Conservation (phyloP, 2,329 filamentous ascomycete genomes). For the Aspergillus unguis region DNA sequence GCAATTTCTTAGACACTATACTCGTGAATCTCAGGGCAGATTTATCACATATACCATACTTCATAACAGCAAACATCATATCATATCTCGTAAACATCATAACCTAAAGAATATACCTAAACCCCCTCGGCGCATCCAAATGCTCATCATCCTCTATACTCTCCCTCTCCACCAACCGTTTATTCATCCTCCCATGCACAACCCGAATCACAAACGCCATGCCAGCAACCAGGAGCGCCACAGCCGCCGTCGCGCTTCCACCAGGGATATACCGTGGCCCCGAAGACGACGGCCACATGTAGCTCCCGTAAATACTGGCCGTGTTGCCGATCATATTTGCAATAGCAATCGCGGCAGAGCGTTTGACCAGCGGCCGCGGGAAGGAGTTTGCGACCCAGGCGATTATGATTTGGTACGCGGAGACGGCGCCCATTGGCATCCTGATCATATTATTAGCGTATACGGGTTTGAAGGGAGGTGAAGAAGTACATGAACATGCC, state of each 20-base stretch:
- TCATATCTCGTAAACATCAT: no score
- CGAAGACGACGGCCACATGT: slow-evolving; percentile 35
- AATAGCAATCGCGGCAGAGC: slow-evolving; percentile 42
- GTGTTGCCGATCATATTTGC: slow-evolving; percentile 44
- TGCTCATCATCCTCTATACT: not conserved
- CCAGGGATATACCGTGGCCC: slow-evolving; percentile 39
- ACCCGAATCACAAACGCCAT: slow-evolving; percentile 33
- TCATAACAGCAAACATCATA: no score
- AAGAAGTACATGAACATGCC: not conserved
- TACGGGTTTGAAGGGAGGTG: not conserved
- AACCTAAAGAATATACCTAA: not conserved
- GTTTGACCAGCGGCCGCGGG: slow-evolving; percentile 44
- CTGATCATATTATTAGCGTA: slow-evolving; percentile 5
- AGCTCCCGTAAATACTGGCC: slow-evolving; percentile 41
- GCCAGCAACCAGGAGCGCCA: slow-evolving; percentile 30
- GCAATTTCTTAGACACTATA: no score
- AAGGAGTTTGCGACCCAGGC: slow-evolving; percentile 45
- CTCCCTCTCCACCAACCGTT: not conserved
- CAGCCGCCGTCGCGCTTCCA: slow-evolving; percentile 33
- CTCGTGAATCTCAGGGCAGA: no score
- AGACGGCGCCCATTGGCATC: slow-evolving; percentile 55
- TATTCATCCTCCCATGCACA: slow-evolving; percentile 35
- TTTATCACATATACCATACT: no score
- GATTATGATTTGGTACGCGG: slow-evolving; percentile 43
- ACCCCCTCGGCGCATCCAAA: not conserved